Evolutionary conservation across 2,329 filamentous ascomycete species (phyloP), one percentile per base, ranked within the genome.

Genomic region (Mollisiaceae sp.): DNA sequence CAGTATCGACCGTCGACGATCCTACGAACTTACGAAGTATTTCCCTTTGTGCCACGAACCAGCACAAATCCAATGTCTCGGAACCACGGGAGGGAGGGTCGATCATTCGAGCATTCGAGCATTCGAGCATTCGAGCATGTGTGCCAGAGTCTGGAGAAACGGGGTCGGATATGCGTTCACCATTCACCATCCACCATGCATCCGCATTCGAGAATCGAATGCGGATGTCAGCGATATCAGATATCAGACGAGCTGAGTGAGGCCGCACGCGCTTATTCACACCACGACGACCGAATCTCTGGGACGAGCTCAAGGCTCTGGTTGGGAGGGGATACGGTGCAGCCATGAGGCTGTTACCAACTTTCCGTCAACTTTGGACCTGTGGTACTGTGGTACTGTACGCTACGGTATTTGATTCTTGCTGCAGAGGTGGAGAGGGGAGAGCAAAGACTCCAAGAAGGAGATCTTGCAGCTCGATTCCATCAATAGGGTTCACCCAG

Each of bases 281-380:
- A 27, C 18, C 24, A 54, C 18, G 27, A 8, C 1, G 18, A 18
- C 50, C 50, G 50, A 54, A 14, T 27, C 22, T 27, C 50, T 54
- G 50, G 50, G 50, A 54, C 50, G 22, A 54, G 12, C 22, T 52
- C 20, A 18, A 1, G 8, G 24, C 22, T 32, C 3, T 57, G 32
- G 55, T 57, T 39, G 32, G 18, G 5, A 57, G 8, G 8, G 20
- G 35, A 18, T 12, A 22, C n/a, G n/a, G 2, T 9, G 38, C 18
- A 39, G 38, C 20, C 20, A 57, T 57, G 32, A 57, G 55, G 55
- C 55, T 57, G 35, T 57, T 57, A 57, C 35, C 55, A 22, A 57
- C 12, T 57, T 39, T 57, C 2, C 32, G 4, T 15, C 32, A 57
- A 41, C 2, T 57, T 20, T 57, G 55, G 35, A 38, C 2, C 35